Conservation (phyloP, 2,329 filamentous ascomycete species). For the Neodidymelliopsis sp. region DNA sequence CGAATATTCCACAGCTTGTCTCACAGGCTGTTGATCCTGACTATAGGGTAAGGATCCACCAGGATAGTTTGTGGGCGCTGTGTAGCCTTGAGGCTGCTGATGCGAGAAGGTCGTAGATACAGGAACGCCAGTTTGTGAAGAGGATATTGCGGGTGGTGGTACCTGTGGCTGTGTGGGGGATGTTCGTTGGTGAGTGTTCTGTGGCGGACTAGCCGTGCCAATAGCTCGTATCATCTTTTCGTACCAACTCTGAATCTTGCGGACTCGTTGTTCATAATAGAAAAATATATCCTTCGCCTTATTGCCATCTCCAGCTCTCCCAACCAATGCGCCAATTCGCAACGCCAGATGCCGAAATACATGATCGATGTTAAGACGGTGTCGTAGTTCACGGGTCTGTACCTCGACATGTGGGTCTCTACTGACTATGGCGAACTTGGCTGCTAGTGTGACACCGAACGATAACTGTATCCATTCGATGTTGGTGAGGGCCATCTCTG, state of each 20-base stretch:
- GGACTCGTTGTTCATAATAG: conserved; percentile 34
- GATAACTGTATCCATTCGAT: conserved; percentile 52
- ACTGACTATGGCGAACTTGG: conserved; percentile 41
- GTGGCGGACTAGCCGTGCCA: conserved; percentile 21
- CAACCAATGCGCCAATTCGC: conserved; percentile 37
- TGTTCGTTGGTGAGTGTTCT: conserved; percentile 2
- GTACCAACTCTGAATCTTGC: conserved; percentile 42
- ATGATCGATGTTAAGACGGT: conserved; percentile 37
- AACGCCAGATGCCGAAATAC: conserved; percentile 37
- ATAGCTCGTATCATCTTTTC: conserved; percentile 36
- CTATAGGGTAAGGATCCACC: conserved; percentile 11
- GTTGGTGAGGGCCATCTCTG: conserved; percentile 50
- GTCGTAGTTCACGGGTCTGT: conserved; percentile 36
- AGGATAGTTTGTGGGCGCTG: conserved; percentile 14
- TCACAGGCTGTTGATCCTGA: conserved; percentile 3
- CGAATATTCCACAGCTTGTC: conserved; percentile 4
- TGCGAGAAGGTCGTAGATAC: conserved; percentile 26
- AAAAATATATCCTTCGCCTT: conserved; percentile 39
- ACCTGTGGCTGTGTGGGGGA: conserved; percentile 3
- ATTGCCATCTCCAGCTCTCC: conserved; percentile 28
- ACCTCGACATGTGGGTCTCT: conserved; percentile 32
- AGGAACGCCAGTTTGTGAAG: conserved; percentile 21
- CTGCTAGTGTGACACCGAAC: conserved; percentile 43
- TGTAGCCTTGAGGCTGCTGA: conserved; percentile 25
- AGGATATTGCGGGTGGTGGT: conserved; percentile 9